Percentiles rank a stretch among this genome's conserved stretches.
These are phyloP conservation scores for Stachybotrys chartarum DNA, from an alignment of 2,329 filamentous ascomycete species.

Conservation along the genomic window DNA sequence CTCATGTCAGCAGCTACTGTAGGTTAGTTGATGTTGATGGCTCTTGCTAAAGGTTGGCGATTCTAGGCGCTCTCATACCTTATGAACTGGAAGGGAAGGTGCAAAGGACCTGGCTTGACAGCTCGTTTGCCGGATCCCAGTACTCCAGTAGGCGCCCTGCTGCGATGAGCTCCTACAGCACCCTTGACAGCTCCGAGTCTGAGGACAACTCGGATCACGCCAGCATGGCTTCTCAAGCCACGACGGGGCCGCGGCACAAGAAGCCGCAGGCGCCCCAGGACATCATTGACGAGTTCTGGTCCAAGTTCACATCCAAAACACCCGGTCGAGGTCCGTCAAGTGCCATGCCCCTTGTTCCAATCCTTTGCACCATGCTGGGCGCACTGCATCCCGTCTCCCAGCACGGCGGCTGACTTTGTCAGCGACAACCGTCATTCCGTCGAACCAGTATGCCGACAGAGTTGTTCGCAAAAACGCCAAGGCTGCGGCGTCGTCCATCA, in stretches of 20 bases:
- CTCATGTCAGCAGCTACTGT: no score
- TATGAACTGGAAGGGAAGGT: no score
- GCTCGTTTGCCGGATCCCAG: no score
- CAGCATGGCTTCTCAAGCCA: background rate
- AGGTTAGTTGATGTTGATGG: no score
- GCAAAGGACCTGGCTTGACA: no score
- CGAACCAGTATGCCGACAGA: conserved; percentile 56
- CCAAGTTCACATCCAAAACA: conserved; percentile 60
- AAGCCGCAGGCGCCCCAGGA: conserved; percentile 58
- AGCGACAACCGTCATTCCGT: conserved; percentile 64
- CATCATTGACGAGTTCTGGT: conserved; percentile 66
- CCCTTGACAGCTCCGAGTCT: background rate
- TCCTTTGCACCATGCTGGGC: no score
- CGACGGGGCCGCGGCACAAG: conserved; percentile 2
- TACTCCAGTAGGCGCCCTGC: no score
- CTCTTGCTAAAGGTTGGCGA: no score
- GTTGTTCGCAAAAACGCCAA: conserved; percentile 50
- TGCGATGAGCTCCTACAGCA: no score
- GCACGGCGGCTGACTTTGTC: no score
- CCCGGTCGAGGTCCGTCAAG: conserved; percentile 56
- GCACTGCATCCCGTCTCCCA: no score
- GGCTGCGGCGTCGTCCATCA: conserved; percentile 42
- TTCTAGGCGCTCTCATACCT: no score
- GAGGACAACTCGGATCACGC: background rate
- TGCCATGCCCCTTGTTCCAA: background rate